These are phyloP conservation scores for Sphaceloma murrayae DNA, from an alignment of 2,329 filamentous ascomycete species.

Conservation along the genomic window DNA sequence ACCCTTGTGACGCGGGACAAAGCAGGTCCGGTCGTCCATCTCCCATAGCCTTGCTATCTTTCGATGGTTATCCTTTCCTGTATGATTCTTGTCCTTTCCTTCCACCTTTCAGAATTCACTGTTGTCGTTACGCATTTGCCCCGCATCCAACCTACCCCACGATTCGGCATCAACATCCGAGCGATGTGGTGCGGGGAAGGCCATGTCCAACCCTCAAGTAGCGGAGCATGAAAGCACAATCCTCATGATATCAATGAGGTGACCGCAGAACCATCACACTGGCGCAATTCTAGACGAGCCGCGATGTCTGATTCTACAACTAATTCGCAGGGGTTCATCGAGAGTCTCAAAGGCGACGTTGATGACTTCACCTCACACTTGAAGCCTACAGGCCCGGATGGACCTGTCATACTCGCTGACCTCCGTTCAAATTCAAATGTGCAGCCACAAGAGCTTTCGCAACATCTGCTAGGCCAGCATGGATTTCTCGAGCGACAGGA, in stretches of 20 bases:
- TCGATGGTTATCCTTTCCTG: not conserved
- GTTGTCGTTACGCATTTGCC: not conserved
- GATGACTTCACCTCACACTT: constrained; percentile 24
- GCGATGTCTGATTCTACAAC: constrained; percentile 43
- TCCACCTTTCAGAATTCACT: not conserved
- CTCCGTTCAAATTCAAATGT: constrained; percentile 40
- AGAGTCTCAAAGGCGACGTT: constrained; percentile 7
- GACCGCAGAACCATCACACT: not conserved
- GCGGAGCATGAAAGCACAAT: not conserved
- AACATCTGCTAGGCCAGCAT: constrained; percentile 39
- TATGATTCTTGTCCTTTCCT: not conserved
- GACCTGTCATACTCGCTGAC: constrained; percentile 37
- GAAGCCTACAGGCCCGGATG: constrained; percentile 36
- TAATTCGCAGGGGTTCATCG: constrained; percentile 20
- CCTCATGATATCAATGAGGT: not conserved
- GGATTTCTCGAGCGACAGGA: constrained; percentile 41
- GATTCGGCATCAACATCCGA: constrained; percentile 10
- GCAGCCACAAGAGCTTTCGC: constrained; percentile 36
- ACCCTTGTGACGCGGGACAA: constrained; percentile 19
- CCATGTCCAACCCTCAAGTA: not conserved
- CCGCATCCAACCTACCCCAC: constrained; percentile 4
- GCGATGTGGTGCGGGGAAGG: not conserved
- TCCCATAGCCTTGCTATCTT: not conserved
- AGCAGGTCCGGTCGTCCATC: constrained; percentile 18
- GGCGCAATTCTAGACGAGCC: not conserved